Evolutionary conservation across 176 grass and related monocot genomes (phyloP).

Genomic region (Dendrocalamus sinicus): DNA sequence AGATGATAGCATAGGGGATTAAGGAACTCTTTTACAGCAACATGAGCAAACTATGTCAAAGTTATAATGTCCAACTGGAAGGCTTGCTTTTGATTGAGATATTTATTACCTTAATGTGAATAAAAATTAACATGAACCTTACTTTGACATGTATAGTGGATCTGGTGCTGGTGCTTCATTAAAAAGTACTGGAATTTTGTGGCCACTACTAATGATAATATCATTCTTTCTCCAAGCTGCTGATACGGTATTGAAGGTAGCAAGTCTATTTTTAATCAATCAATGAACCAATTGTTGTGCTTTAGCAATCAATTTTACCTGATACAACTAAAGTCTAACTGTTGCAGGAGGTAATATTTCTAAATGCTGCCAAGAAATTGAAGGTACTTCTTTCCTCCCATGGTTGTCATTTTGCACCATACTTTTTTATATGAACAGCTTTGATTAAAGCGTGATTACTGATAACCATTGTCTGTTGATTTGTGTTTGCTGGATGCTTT

Average conservation of each 20-base stretch:
- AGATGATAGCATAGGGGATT: constrained; percentile 6
- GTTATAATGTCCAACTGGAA: neutral
- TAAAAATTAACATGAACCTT: constrained; percentile 14
- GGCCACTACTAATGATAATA: constrained; percentile 88
- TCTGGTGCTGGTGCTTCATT: constrained; percentile 72
- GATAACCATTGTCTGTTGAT: neutral
- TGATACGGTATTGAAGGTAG: constrained; percentile 93
- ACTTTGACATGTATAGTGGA: constrained; percentile 67
- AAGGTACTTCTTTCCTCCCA: constrained; percentile 62
- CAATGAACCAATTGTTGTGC: neutral
- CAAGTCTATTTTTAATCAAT: constrained; percentile 32
- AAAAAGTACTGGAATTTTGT: constrained; percentile 78
- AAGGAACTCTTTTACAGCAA: neutral
- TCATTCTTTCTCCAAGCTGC: constrained; percentile 97
- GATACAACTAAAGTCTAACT: constrained; percentile 49
- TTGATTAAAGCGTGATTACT: constrained; percentile 7
- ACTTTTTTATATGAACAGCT: constrained; percentile 22
- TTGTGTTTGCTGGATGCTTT: neutral
- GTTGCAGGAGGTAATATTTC: constrained; percentile 94
- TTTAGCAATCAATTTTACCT: constrained; percentile 42
- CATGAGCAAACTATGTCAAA: constrained; percentile 4
- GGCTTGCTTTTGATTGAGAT: constrained; percentile 30
- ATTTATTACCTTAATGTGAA: neutral
- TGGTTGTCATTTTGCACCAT: constrained; percentile 4
- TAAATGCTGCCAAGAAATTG: constrained; percentile 86